These are phyloP conservation scores for Sclerotinia nivalis DNA, from an alignment of 2,329 filamentous ascomycete species.

Conservation along the genomic window DNA sequence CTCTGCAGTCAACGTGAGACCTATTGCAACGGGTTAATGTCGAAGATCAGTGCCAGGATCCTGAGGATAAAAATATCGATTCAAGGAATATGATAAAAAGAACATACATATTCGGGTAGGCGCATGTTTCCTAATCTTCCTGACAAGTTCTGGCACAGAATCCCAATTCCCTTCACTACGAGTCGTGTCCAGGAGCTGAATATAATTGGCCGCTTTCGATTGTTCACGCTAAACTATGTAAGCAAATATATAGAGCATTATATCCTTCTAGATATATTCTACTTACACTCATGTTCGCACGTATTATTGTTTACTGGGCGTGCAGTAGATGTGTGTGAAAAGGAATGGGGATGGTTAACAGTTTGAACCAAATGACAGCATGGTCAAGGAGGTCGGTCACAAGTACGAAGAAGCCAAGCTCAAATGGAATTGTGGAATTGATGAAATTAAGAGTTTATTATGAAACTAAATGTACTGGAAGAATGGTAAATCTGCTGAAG, in stretches of 20 bases:
- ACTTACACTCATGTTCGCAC: slow-evolving; percentile 39
- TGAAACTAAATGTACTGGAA: not conserved
- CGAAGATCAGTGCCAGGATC: not conserved
- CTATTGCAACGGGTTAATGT: slow-evolving; percentile 46
- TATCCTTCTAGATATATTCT: not conserved
- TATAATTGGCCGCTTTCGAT: slow-evolving; percentile 79
- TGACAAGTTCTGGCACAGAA: slow-evolving; percentile 80
- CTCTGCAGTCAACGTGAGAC: slow-evolving; percentile 68
- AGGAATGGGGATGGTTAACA: slow-evolving; percentile 3
- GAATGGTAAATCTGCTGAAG: not conserved
- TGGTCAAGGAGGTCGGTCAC: slow-evolving; percentile 19
- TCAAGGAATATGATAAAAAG: not conserved
- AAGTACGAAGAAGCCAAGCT: slow-evolving; percentile 8
- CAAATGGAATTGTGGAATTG: slow-evolving; percentile 8
- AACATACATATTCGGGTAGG: slow-evolving; percentile 77
- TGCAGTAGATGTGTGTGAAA: not conserved
- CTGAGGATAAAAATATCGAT: not conserved
- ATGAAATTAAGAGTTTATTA: not conserved
- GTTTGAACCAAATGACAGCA: slow-evolving; percentile 24
- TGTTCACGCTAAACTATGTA: slow-evolving; percentile 44
- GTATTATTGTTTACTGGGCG: slow-evolving; percentile 15
- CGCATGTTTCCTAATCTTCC: slow-evolving; percentile 94
- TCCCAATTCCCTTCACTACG: slow-evolving; percentile 88
- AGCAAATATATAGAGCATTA: slow-evolving; percentile 3
- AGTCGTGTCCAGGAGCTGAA: slow-evolving; percentile 78